Percentiles rank a stretch among this genome's conserved stretches.
These are phyloP conservation scores for Solanum boliviense DNA, from an alignment of 257 asterid genomes.

Conservation along the genomic window DNA sequence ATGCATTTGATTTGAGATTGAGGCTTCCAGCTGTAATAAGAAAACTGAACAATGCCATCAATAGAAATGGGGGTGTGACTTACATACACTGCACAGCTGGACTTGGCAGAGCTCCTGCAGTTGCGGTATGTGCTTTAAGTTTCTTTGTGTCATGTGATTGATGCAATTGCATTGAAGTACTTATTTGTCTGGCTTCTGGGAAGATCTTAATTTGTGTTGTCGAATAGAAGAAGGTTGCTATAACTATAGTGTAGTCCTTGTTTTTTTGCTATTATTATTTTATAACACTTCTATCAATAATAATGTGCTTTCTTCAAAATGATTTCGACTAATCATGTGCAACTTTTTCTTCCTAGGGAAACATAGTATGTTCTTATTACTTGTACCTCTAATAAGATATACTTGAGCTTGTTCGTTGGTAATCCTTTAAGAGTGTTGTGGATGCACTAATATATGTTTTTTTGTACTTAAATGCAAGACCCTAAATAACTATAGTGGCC, in stretches of 20 bases:
- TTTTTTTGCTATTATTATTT: background rate
- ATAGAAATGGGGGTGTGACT: slow-evolving; percentile 71
- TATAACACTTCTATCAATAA: background rate
- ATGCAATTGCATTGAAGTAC: background rate
- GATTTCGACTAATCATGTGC: background rate
- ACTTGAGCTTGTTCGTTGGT: background rate
- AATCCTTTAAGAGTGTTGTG: background rate
- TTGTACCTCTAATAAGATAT: background rate
- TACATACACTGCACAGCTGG: slow-evolving; percentile 98
- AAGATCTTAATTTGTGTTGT: background rate
- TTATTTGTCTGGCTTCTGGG: background rate
- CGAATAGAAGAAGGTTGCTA: background rate
- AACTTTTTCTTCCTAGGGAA: background rate
- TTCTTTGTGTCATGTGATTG: background rate
- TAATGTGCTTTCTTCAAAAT: background rate
- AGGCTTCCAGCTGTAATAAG: slow-evolving; percentile 91
- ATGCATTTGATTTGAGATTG: slow-evolving; percentile 70
- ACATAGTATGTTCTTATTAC: background rate
- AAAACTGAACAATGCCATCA: slow-evolving; percentile 61
- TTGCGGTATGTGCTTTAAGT: slow-evolving; percentile 50
- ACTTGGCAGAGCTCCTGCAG: slow-evolving; percentile 94
- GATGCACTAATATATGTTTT: background rate
- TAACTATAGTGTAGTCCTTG: background rate
- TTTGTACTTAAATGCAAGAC: background rate
- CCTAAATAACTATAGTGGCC: background rate